Conservation (phyloP, 495 filamentous ascomycete genomes). For the Tuber aestivum region DNA sequence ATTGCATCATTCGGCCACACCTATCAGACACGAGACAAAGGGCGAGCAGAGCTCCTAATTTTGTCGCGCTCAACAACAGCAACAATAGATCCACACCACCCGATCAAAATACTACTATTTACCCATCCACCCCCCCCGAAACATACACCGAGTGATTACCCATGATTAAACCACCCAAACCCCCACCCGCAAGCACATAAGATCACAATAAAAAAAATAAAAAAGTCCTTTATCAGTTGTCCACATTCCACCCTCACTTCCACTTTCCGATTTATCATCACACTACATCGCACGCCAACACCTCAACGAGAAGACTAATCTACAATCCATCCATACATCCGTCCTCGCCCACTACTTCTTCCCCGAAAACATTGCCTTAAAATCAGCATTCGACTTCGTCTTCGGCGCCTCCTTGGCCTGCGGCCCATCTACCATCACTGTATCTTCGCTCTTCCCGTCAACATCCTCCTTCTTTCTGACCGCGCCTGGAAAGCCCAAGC, state of each 20-base stretch:
- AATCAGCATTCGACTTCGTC: conserved; percentile 80
- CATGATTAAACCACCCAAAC: conserved; percentile 2
- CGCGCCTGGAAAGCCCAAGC: conserved; percentile 48
- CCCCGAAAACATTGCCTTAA: conserved; percentile 71
- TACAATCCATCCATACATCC: neutral
- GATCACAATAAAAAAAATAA: conserved; percentile 16
- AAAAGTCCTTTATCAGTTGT: conserved; percentile 8
- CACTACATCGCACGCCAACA: neutral
- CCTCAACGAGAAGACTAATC: neutral
- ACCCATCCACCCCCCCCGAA: neutral
- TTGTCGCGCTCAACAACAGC: neutral
- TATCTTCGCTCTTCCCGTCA: conserved; percentile 48
- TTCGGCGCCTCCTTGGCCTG: conserved; percentile 36
- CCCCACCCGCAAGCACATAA: neutral
- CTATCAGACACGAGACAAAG: neutral
- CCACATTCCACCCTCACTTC: neutral
- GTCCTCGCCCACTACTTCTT: conserved; percentile 17
- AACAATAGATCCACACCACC: conserved; percentile 11
- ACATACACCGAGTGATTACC: neutral
- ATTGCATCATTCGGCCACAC: conserved; percentile 2
- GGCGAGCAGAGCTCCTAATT: neutral
- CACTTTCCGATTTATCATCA: conserved; percentile 1
- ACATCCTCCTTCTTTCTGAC: conserved; percentile 49
- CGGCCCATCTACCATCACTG: conserved; percentile 24
- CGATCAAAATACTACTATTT: conserved; percentile 8